Evolutionary conservation across 179 eudicot genomes (phyloP).

Genomic region (Carnegiea gigantea): DNA sequence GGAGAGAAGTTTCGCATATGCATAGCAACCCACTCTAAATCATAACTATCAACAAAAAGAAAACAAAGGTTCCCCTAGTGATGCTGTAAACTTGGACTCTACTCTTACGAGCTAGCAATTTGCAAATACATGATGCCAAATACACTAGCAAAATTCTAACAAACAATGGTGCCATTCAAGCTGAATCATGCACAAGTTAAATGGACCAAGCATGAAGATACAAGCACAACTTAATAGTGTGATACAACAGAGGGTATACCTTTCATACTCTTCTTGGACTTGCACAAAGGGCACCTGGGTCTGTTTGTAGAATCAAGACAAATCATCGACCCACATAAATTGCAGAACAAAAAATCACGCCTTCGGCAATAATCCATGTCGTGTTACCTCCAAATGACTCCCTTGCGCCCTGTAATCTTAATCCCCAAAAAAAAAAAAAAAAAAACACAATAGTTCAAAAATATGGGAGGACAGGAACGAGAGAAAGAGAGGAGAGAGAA

Average conservation of each 20-base stretch:
- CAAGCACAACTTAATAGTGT: neutral
- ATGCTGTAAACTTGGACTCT: neutral
- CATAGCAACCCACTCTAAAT: no score
- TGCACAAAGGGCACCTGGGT: constrained; percentile 40
- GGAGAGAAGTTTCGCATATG: no score
- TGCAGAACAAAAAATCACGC: constrained; percentile 48
- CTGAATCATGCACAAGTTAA: neutral
- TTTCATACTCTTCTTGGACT: constrained; percentile 28
- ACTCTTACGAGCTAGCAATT: neutral
- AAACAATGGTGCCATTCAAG: neutral
- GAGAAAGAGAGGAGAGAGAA: no score
- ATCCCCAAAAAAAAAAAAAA: no score
- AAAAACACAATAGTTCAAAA: no score
- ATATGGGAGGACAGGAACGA: no score
- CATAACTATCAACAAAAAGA: no score
- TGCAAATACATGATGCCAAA: neutral
- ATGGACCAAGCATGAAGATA: neutral
- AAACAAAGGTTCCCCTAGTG: neutral
- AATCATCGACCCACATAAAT: constrained; percentile 40
- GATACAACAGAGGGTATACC: constrained; percentile 21
- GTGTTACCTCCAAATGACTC: neutral
- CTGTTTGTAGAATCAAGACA: constrained; percentile 23
- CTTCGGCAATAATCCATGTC: constrained; percentile 39
- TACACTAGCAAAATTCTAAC: neutral
- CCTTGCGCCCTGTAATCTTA: neutral